phyloP scores from a whole-genome alignment of 768 basidiomycete genomes.

The Polyporus arcularius region DNA sequence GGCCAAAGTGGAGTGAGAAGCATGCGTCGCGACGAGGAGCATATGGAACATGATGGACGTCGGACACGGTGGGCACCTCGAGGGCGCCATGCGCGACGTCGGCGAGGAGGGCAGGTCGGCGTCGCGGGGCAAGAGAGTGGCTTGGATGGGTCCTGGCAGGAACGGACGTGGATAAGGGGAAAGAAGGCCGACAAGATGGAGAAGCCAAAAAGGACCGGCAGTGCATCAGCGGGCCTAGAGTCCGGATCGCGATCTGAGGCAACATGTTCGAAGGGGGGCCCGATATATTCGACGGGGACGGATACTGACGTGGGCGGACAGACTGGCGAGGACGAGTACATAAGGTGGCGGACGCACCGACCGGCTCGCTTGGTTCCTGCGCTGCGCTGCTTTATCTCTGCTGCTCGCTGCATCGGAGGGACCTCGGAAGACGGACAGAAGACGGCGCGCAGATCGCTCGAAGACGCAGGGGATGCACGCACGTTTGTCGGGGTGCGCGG shows the following conservation, averaged over 20 bases:
- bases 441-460: slow-evolving; percentile 4
- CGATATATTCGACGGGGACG: slow-evolving; percentile 19
- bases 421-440: slow-evolving; percentile 15
- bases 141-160: background rate
- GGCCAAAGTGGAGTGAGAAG: slow-evolving; percentile 2
- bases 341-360: slow-evolving; percentile 5
- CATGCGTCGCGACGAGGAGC: slow-evolving; percentile 4
- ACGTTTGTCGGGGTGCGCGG: slow-evolving; percentile 20
- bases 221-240: slow-evolving; percentile 13
- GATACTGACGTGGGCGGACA: slow-evolving; percentile 19
- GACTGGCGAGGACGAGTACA: slow-evolving; percentile 8
- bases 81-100: background rate
- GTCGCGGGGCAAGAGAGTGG: too few relatives aligned
- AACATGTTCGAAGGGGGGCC: slow-evolving; percentile 6
- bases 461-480: slow-evolving; percentile 14
- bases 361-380: background rate
- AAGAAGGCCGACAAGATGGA: slow-evolving; percentile 6
- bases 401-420: slow-evolving; percentile 8
- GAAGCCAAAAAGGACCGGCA: background rate
- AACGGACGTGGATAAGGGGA: background rate
- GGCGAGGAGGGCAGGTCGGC: background rate
- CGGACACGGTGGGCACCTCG: background rate
- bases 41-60: background rate
- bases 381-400: background rate
- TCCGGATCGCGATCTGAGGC: slow-evolving; percentile 12